These are phyloP conservation scores for Colletotrichum chlorophyti DNA, from an alignment of 2,329 filamentous ascomycete genomes.

Conservation along the genomic window DNA sequence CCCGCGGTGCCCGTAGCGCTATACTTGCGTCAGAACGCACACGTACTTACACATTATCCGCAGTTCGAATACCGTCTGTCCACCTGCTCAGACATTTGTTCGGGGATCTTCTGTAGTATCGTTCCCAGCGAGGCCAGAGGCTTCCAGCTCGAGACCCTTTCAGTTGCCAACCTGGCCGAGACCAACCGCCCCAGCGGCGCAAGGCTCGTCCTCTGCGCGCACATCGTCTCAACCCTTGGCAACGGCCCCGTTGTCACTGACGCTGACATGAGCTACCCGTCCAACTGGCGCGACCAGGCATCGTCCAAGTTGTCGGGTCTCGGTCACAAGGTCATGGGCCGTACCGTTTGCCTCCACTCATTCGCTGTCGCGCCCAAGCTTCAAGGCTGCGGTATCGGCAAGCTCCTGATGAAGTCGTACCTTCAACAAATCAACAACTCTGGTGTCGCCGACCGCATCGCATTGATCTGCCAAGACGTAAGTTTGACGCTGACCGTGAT, in stretches of 20 bases:
- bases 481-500: slow-evolving; percentile 32
- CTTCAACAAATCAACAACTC: slow-evolving; percentile 77
- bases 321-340: slow-evolving; percentile 76
- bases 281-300: slow-evolving; percentile 65
- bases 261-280: slow-evolving; percentile 76
- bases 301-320: slow-evolving; percentile 40
- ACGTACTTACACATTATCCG: slow-evolving; percentile 6
- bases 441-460: slow-evolving; percentile 73
- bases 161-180: slow-evolving; percentile 64
- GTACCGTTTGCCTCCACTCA: slow-evolving; percentile 82
- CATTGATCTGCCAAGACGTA: slow-evolving; percentile 78
- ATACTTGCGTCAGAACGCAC: background rate
- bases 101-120: slow-evolving; percentile 80
- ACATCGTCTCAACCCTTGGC: slow-evolving; percentile 79
- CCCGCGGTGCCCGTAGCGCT: background rate
- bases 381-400: slow-evolving; percentile 76
- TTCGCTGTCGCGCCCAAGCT: slow-evolving; percentile 80
- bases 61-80: slow-evolving; percentile 81
- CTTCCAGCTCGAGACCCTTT: slow-evolving; percentile 59
- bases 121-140: slow-evolving; percentile 52
- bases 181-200: slow-evolving; percentile 62
- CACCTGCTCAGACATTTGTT: slow-evolving; percentile 76
- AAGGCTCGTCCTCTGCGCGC: slow-evolving; percentile 72
- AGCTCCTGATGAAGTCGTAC: slow-evolving; percentile 76
- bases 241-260: slow-evolving; percentile 71